Base-by-base conservation (phyloP, 2,329 filamentous ascomycete species). In the Aspergillus puulaauensis region DNA sequence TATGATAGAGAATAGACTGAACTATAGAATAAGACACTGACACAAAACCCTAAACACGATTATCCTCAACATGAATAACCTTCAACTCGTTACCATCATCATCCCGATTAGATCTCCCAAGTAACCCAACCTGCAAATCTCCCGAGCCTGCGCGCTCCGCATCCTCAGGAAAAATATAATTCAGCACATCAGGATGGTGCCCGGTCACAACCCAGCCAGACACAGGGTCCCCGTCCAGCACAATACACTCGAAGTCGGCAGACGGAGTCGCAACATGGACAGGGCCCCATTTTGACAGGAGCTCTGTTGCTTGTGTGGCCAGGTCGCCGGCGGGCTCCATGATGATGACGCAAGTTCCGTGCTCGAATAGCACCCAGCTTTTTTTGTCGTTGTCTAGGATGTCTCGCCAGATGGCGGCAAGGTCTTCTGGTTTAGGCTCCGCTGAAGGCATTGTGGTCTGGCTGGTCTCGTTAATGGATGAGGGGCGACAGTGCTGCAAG, bases 321-420 rank as follows among this genome's bases (percentile, higher is more conserved):
- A 57, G 17, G 49, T 57, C 55, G 19, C 11, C 24, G 1, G 19
- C 23, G 3, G 55, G 49, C 7, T 53, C 14, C 46, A 41, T 48
- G 55, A 57, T 44, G 37, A 57, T 57, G 2, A 53, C 49, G 24
- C 49, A 48, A 2, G 55, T 57, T 3, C 55, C 55, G 4, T 53
- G n/a, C 37, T 57, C 43, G 33, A 57, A 57, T 5, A 57, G 35
- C n/a, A 57, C 49, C 55, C 55, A 57, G 49, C 54, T 57, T 48
- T 57, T 52, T 5, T 17, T 31, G 19, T 23, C 40, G 33, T 31
- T 21, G 11, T 46, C 7, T 31, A 57, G 54, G 24, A 57, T 52
- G 1, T n/a, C 11, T 11, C 48, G 54, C 54, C 54, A 57, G 24
- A 27, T 9, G 8, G 24, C 24, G 24, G 24, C 24, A 1, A 27